These are phyloP conservation scores for Ustilago trichophora DNA, from an alignment of 1,284 basidiomycete genomes.

Conservation along the genomic window DNA sequence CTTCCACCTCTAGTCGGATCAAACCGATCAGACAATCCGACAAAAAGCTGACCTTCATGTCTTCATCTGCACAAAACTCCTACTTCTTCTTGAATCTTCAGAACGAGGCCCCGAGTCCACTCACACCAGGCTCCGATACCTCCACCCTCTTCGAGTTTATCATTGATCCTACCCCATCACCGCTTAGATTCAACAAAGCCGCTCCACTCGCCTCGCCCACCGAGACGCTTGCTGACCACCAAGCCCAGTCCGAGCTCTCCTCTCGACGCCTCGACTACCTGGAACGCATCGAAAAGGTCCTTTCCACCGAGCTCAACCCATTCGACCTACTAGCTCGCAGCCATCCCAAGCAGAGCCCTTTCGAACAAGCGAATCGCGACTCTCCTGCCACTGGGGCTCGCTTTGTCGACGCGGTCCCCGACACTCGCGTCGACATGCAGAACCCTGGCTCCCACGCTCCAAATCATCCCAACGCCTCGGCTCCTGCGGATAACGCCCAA, in stretches of 20 bases:
- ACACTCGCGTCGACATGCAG: slow-evolving; percentile 25
- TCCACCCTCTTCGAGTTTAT: slow-evolving; percentile 36
- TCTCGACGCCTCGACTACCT: slow-evolving; percentile 23
- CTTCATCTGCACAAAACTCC: slow-evolving; percentile 17
- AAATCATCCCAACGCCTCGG: background rate
- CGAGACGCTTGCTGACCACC: slow-evolving; percentile 13
- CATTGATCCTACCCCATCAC: slow-evolving; percentile 6
- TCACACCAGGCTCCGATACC: slow-evolving; percentile 38
- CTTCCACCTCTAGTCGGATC: slow-evolving; percentile 2
- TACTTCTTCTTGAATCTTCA: slow-evolving; percentile 9
- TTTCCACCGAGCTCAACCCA: slow-evolving; percentile 30
- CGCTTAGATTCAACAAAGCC: slow-evolving; percentile 4
- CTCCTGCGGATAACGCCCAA: slow-evolving; percentile 3
- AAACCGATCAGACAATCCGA: slow-evolving; percentile 8
- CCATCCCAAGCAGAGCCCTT: slow-evolving; percentile 1
- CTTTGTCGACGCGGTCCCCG: slow-evolving; percentile 5
- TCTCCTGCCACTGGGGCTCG: slow-evolving; percentile 6
- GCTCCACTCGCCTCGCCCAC: slow-evolving; percentile 21
- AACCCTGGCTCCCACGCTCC: slow-evolving; percentile 3
- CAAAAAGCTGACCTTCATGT: slow-evolving; percentile 27
- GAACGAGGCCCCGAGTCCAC: slow-evolving; percentile 18
- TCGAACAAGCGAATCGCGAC: slow-evolving; percentile 1
- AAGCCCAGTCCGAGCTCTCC: background rate
- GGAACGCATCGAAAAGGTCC: slow-evolving; percentile 33
- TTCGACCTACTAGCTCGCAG: slow-evolving; percentile 30